Evolutionary conservation across 1,284 basidiomycete species (phyloP).

Genomic region (Schizopora paradoxa): DNA sequence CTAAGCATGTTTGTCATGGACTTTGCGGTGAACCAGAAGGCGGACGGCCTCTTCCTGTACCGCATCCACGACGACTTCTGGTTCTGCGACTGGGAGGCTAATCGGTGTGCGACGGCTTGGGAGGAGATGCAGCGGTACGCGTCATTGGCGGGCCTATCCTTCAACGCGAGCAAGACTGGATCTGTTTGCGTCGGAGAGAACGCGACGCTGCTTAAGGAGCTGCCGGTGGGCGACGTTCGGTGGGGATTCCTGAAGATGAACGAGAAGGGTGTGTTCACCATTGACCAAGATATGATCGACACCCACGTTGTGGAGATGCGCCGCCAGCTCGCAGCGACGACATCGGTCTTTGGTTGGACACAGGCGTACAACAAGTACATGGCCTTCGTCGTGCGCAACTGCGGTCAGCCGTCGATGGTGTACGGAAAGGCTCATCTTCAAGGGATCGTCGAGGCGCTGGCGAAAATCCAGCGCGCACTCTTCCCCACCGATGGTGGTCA

Average conservation of each 20-base stretch:
- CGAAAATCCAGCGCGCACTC: slow-evolving; percentile 34
- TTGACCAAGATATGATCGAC: slow-evolving; percentile 35
- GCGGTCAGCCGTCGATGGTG: slow-evolving; percentile 34
- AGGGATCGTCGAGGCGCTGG: slow-evolving; percentile 33
- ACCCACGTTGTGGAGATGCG: slow-evolving; percentile 35
- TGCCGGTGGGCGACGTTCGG: slow-evolving; percentile 33
- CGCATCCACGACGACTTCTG: slow-evolving; percentile 39
- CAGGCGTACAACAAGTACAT: slow-evolving; percentile 41
- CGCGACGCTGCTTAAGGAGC: slow-evolving; percentile 17
- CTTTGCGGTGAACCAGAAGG: slow-evolving; percentile 37
- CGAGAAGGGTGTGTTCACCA: slow-evolving; percentile 29
- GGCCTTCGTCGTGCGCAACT: slow-evolving; percentile 37
- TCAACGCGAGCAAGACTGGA: slow-evolving; percentile 37
- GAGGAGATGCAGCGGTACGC: slow-evolving; percentile 34
- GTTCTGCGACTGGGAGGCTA: slow-evolving; percentile 32
- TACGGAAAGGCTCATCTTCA: slow-evolving; percentile 31
- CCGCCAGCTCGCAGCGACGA: slow-evolving; percentile 34
- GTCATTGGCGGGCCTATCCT: slow-evolving; percentile 30
- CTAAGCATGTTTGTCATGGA: slow-evolving; percentile 38
- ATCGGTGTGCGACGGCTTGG: slow-evolving; percentile 32
- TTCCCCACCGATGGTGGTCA: slow-evolving; percentile 29
- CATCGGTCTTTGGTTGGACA: slow-evolving; percentile 38
- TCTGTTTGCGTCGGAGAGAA: slow-evolving; percentile 29
- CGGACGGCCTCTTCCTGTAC: slow-evolving; percentile 34
- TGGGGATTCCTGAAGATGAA: slow-evolving; percentile 39